Percentiles rank a stretch among this genome's conserved stretches.
Evolutionary conservation across 257 asterid genomes (phyloP).

Genomic region (Handroanthus guayacan): DNA sequence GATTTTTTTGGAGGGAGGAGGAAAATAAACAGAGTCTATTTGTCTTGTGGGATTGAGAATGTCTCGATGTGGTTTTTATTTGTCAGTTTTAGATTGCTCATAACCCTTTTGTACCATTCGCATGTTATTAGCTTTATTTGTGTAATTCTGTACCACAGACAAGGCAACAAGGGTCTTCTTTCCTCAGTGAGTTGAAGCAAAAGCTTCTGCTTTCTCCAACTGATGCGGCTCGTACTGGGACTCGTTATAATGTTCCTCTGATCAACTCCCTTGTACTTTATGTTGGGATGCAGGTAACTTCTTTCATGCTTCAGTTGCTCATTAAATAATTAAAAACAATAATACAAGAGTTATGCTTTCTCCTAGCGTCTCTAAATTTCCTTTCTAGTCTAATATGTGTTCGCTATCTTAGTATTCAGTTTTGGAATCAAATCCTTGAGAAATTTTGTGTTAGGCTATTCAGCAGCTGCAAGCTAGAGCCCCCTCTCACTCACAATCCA

Average conservation of each 20-base stretch:
- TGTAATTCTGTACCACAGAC: slow-evolving; percentile 53
- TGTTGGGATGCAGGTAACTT: slow-evolving; percentile 83
- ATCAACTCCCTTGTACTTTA: slow-evolving; percentile 93
- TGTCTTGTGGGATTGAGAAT: no score
- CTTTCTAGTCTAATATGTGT: background rate
- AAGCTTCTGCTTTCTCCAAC: slow-evolving; percentile 78
- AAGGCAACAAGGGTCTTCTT: slow-evolving; percentile 82
- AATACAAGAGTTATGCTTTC: background rate
- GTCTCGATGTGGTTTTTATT: background rate
- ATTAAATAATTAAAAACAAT: background rate
- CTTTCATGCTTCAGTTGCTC: background rate
- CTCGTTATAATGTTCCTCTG: slow-evolving; percentile 90
- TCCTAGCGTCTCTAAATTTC: background rate
- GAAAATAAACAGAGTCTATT: no score
- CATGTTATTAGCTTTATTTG: slow-evolving; percentile 17
- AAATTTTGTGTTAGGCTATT: slow-evolving; percentile 61
- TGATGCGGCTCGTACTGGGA: slow-evolving; percentile 83
- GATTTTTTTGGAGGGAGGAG: no score
- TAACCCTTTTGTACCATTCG: slow-evolving; percentile 15
- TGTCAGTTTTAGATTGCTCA: background rate
- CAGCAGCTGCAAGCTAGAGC: slow-evolving; percentile 84
- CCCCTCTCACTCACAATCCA: slow-evolving; percentile 70
- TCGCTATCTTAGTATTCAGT: background rate
- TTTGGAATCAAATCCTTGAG: slow-evolving; percentile 19
- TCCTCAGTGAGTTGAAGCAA: slow-evolving; percentile 84